phyloP scores from a whole-genome alignment of 164 flowering plant genomes.

The Taxillus chinensis region DNA sequence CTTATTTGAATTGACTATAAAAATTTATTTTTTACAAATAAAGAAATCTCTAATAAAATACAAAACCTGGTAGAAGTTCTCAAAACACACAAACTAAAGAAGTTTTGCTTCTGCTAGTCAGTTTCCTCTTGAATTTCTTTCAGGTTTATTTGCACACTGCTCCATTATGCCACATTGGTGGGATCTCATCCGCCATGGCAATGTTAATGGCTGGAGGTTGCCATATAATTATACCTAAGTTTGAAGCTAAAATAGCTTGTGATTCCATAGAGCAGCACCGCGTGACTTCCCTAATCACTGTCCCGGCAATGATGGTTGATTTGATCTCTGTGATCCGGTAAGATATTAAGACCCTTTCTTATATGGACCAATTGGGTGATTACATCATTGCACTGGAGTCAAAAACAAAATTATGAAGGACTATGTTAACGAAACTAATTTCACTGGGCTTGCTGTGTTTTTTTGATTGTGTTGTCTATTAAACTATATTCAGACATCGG shows the following conservation, averaged over 20 bases:
- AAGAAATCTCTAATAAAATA: too few species aligned
- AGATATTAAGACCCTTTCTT: background rate
- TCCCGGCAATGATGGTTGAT: constrained; percentile 84
- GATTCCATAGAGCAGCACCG: constrained; percentile 44
- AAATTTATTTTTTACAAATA: too few species aligned
- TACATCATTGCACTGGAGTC: background rate
- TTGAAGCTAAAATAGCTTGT: constrained; percentile 48
- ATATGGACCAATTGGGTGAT: background rate
- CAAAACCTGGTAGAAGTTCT: background rate
- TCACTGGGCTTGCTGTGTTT: too few species aligned
- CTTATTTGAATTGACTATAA: too few species aligned
- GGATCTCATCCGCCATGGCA: constrained; percentile 88
- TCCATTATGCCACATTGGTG: constrained; percentile 92
- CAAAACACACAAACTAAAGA: background rate
- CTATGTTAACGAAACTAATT: too few species aligned
- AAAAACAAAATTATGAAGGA: too few species aligned
- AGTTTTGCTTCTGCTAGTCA: background rate
- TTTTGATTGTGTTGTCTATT: too few species aligned
- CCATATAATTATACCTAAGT: constrained; percentile 76
- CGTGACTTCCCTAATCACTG: constrained; percentile 74
- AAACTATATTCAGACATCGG: too few species aligned
- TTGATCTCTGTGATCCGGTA: constrained; percentile 52
- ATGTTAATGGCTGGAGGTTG: constrained; percentile 77
- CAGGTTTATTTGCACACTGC: constrained; percentile 94
- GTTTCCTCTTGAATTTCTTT: background rate